Percentiles rank a stretch among this genome's conserved stretches.
Evolutionary conservation across 495 filamentous ascomycete species (phyloP).

Genomic region (Aspergillus heteromorphus): DNA sequence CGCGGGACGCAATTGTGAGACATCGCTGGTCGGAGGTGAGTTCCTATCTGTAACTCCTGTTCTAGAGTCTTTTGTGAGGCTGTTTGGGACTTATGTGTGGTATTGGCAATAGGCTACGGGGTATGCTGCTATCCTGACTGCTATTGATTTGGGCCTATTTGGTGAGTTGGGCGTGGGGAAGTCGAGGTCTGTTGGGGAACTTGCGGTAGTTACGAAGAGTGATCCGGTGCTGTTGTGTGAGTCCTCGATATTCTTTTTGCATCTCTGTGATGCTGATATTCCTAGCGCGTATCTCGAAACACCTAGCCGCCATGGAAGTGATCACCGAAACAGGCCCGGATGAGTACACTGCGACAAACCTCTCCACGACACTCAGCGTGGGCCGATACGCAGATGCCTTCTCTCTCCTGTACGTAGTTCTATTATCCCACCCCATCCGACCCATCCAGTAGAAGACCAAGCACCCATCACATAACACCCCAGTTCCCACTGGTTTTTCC

Average conservation of each 20-base stretch:
- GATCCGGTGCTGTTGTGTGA: constrained; percentile 24
- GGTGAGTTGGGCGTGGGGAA: constrained; percentile 15
- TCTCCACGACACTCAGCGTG: constrained; percentile 31
- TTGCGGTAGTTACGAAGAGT: constrained; percentile 21
- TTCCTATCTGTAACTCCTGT: too few species aligned
- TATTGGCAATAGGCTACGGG: constrained; percentile 6
- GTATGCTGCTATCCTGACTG: constrained; percentile 21
- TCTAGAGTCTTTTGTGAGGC: too few species aligned
- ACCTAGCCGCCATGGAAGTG: constrained; percentile 41
- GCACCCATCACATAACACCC: neutral
- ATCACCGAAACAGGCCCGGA: constrained; percentile 33
- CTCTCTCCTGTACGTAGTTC: constrained; percentile 14
- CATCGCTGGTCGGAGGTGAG: constrained; percentile 29
- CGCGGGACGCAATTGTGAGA: constrained; percentile 27
- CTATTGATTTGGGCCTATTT: constrained; percentile 26
- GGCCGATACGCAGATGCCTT: constrained; percentile 24
- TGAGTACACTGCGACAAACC: constrained; percentile 31
- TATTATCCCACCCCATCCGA: neutral
- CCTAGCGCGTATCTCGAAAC: constrained; percentile 31
- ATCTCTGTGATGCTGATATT: neutral
- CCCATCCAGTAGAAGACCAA: neutral
- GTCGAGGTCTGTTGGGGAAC: constrained; percentile 19
- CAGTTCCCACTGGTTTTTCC: constrained; percentile 17
- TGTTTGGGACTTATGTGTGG: too few species aligned
- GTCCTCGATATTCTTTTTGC: neutral